Evolutionary conservation across 2,329 filamentous ascomycete genomes (phyloP).

Genomic region (Botrytis fabae): DNA sequence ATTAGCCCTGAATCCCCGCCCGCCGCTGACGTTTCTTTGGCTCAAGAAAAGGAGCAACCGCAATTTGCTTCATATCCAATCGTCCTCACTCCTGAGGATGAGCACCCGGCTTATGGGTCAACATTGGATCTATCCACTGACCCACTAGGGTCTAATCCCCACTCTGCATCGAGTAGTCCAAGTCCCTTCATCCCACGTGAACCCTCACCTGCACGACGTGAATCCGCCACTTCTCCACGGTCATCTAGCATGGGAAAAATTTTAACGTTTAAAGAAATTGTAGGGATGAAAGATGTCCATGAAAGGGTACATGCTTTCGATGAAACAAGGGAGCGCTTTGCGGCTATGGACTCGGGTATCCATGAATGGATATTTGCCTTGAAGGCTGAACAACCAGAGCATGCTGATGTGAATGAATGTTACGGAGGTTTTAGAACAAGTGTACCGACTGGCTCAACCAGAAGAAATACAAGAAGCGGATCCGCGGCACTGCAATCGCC

Average conservation of each 20-base stretch:
- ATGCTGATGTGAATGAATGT: slow-evolving; percentile 43
- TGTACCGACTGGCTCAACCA: slow-evolving; percentile 26
- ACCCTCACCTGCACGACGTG: slow-evolving; percentile 26
- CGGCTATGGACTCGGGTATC: slow-evolving; percentile 73
- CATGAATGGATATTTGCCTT: slow-evolving; percentile 55
- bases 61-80: slow-evolving; percentile 37
- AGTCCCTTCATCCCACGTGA: slow-evolving; percentile 24
- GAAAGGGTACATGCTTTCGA: slow-evolving; percentile 76
- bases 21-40: slow-evolving; percentile 43
- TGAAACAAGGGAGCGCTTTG: slow-evolving; percentile 69
- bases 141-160: slow-evolving; percentile 6
- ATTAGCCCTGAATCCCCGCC: slow-evolving; percentile 15
- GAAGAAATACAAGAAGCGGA: slow-evolving; percentile 33
- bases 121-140: slow-evolving; percentile 29
- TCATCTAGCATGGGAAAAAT: slow-evolving; percentile 25
- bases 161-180: slow-evolving; percentile 20
- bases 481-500: slow-evolving; percentile 45
- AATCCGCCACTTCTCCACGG: slow-evolving; percentile 23
- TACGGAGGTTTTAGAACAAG: slow-evolving; percentile 28
- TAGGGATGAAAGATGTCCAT: slow-evolving; percentile 61
- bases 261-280: slow-evolving; percentile 69
- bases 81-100: slow-evolving; percentile 42
- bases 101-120: slow-evolving; percentile 42
- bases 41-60: slow-evolving; percentile 48
- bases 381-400: slow-evolving; percentile 50